Conservation (phyloP, 768 basidiomycete genomes). For the Amanita subjunquillea region DNA sequence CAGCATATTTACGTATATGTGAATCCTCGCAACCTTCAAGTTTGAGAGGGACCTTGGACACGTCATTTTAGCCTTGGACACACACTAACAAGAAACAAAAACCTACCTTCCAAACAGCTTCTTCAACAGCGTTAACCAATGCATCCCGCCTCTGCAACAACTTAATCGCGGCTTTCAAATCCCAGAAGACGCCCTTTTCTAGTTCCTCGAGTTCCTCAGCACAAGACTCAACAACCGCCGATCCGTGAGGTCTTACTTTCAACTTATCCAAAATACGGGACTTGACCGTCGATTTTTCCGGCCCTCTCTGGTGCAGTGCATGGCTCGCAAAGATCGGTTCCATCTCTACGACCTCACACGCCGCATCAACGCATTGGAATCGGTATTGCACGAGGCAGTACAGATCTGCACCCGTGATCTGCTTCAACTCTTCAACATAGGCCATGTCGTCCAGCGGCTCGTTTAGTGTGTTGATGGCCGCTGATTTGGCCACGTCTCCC, state of each 20-base stretch:
- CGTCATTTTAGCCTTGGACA: not conserved
- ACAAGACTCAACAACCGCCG: not conserved
- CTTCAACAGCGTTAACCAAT: not conserved
- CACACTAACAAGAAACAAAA: not conserved
- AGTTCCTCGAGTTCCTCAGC: not conserved
- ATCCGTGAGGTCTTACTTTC: not conserved
- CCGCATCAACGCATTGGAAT: not conserved
- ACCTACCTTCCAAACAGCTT: not conserved
- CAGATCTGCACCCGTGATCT: constrained; percentile 1
- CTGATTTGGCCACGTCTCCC: not conserved
- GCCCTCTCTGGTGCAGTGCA: not conserved
- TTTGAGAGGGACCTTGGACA: not conserved
- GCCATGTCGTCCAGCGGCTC: not conserved
- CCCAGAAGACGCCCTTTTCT: not conserved
- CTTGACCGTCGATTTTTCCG: not conserved
- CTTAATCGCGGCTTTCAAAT: not conserved
- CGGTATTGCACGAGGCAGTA: constrained; percentile 1
- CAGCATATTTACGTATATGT: no score
- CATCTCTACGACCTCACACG: not conserved
- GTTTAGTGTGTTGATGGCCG: not conserved
- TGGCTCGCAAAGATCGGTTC: not conserved
- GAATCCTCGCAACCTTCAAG: not conserved
- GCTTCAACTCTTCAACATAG: not conserved
- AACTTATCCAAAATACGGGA: not conserved
- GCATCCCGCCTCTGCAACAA: not conserved